Percentiles rank a stretch among this genome's conserved stretches.
Evolutionary conservation across 768 basidiomycete genomes (phyloP).

Genomic region (Leccinellum rugosiceps): DNA sequence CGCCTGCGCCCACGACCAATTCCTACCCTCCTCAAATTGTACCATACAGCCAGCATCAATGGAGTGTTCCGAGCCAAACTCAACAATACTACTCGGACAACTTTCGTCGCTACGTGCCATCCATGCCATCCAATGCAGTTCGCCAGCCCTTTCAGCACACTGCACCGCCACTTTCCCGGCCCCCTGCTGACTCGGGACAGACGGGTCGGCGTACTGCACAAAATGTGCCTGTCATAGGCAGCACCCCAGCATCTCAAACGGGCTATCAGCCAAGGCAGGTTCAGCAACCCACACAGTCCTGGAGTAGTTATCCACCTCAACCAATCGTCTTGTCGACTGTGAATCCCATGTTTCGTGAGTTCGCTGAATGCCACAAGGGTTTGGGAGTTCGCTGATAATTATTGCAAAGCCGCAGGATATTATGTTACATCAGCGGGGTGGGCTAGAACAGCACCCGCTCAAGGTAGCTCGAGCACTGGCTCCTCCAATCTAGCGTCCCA

Average conservation of each 20-base stretch:
- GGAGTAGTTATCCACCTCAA: slow-evolving; percentile 12
- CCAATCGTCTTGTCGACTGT: background rate
- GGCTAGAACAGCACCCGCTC: background rate
- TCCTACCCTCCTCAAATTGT: slow-evolving; percentile 1
- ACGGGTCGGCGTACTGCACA: slow-evolving; percentile 12
- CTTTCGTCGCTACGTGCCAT: slow-evolving; percentile 5
- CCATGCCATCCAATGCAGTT: background rate
- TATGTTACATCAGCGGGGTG: background rate
- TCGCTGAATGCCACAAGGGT: background rate
- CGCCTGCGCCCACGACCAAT: background rate
- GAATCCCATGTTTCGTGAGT: slow-evolving; percentile 10
- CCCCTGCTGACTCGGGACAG: slow-evolving; percentile 5
- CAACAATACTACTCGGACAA: background rate
- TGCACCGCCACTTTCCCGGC: background rate
- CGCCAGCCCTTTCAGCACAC: background rate
- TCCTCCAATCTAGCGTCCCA: background rate
- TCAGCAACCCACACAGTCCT: slow-evolving; percentile 8
- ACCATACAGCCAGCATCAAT: slow-evolving; percentile 6
- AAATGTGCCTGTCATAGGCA: slow-evolving; percentile 4
- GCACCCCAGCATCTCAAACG: background rate
- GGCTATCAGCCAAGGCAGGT: slow-evolving; percentile 2
- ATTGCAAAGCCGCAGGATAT: background rate
- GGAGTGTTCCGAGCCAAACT: background rate
- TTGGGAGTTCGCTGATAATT: background rate
- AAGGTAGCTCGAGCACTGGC: background rate